Conservation (phyloP, 1,139 yeast species). For the Kodamaea suecica region DNA sequence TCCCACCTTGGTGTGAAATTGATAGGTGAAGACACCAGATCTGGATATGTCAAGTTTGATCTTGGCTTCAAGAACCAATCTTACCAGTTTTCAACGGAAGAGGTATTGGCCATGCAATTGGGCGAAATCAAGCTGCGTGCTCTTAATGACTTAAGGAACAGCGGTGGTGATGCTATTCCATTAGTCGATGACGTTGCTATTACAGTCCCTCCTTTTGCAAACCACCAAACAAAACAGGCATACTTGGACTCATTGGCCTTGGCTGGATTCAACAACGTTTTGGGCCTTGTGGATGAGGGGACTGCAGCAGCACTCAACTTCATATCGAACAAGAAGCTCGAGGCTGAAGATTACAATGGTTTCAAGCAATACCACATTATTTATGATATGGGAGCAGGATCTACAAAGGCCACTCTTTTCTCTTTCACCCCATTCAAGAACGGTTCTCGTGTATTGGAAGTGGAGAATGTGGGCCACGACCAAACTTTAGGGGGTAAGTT, state of each 20-base stretch:
- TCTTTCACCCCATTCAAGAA: conserved; percentile 51
- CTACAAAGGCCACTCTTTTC: conserved; percentile 81
- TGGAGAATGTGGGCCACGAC: conserved; percentile 73
- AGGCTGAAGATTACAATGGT: conserved; percentile 31
- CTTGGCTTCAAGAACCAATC: conserved; percentile 44
- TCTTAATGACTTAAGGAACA: conserved; percentile 32
- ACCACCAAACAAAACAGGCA: conserved; percentile 65
- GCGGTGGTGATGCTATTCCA: conserved; percentile 25
- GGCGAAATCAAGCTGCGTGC: conserved; percentile 68
- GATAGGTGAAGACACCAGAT: conserved; percentile 33
- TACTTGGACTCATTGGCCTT: conserved; percentile 69
- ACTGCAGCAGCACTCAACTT: conserved; percentile 84
- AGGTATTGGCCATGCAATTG: conserved; percentile 78
- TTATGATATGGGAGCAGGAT: conserved; percentile 92
- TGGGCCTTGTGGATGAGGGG: conserved; percentile 83
- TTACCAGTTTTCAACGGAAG: conserved; percentile 56
- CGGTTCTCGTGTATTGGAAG: conserved; percentile 46
- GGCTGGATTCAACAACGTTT: conserved; percentile 59
- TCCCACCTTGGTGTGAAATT: conserved; percentile 64
- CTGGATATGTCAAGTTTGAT: conserved; percentile 56
- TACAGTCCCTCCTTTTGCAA: conserved; percentile 73
- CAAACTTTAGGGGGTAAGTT: conserved; percentile 68
- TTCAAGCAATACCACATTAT: conserved; percentile 61
- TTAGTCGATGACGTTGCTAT: conserved; percentile 64
- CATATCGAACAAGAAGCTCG: conserved; percentile 48